Conservation (phyloP, 306 rosid species). For the Malus fusca region DNA sequence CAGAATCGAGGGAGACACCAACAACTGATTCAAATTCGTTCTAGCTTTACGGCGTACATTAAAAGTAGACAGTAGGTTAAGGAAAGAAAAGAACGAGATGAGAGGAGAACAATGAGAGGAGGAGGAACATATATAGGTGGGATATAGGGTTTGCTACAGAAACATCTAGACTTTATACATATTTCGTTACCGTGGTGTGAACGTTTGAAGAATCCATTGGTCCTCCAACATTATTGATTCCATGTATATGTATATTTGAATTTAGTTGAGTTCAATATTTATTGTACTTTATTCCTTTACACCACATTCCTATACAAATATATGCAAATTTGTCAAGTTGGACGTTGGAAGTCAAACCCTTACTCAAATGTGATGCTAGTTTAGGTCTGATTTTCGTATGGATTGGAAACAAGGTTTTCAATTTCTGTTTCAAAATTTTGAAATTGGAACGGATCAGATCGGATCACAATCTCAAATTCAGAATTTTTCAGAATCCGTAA, state of each 20-base stretch:
- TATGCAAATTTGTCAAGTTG: background rate
- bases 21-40: background rate
- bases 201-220: background rate
- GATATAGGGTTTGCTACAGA: conserved; percentile 4
- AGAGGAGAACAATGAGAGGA: background rate
- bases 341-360: background rate
- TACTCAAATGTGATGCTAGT: background rate
- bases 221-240: background rate
- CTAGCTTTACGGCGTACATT: background rate
- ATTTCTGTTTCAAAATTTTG: too few relatives aligned
- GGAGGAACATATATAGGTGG: background rate
- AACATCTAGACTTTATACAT: background rate
- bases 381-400: too few relatives aligned
- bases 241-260: background rate
- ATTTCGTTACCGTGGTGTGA: conserved; percentile 1
- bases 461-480: too few relatives aligned
- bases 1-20: background rate
- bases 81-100: background rate
- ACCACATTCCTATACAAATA: background rate
- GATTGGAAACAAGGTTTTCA: too few relatives aligned
- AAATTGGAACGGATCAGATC: too few relatives aligned
- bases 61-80: background rate
- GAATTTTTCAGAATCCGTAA: too few relatives aligned
- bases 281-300: background rate
- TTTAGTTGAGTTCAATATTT: background rate